Conservation (phyloP, 2,329 filamentous ascomycete species). For the Microsporum audouinii region DNA sequence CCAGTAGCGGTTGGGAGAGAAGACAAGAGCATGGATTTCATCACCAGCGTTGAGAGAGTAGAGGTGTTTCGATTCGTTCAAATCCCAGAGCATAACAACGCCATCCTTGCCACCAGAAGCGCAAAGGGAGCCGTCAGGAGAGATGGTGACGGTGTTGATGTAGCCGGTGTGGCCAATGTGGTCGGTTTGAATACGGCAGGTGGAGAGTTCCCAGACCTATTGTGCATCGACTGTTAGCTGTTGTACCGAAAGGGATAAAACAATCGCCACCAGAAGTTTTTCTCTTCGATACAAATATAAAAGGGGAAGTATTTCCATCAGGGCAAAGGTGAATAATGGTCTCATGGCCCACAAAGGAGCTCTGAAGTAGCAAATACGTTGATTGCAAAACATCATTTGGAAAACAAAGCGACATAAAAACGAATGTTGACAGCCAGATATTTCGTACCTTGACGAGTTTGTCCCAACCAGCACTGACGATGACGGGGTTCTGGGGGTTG, state of each 20-base stretch:
- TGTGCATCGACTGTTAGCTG: constrained; percentile 1
- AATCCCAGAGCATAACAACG: constrained; percentile 99
- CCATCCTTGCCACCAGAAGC: constrained; percentile 99
- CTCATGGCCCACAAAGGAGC: constrained; percentile 78
- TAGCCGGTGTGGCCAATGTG: constrained; percentile 99
- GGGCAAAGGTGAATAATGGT: constrained; percentile 71
- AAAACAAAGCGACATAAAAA: constrained; percentile 13
- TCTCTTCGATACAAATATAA: constrained; percentile 4
- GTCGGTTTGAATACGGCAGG: constrained; percentile 99
- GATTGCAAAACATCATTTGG: constrained; percentile 83
- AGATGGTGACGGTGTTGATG: constrained; percentile 99
- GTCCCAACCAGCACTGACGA: constrained; percentile 97
- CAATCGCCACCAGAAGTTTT: neutral
- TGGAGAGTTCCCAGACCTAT: constrained; percentile 98
- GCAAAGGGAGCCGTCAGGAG: constrained; percentile 96
- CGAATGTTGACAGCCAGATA: neutral
- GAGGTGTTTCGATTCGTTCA: constrained; percentile 99
- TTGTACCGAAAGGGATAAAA: neutral
- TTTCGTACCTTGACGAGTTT: constrained; percentile 95
- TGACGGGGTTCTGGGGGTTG: constrained; percentile 99
- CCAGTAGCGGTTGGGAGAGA: constrained; percentile 99
- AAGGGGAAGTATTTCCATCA: constrained; percentile 25
- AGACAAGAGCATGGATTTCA: constrained; percentile 99
- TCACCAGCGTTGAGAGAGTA: constrained; percentile 99
- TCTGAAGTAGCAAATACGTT: constrained; percentile 99